Percentiles rank a stretch among this genome's conserved stretches.
Conservation (phyloP, 495 filamentous ascomycete species). For the Acidiella bohemica region DNA sequence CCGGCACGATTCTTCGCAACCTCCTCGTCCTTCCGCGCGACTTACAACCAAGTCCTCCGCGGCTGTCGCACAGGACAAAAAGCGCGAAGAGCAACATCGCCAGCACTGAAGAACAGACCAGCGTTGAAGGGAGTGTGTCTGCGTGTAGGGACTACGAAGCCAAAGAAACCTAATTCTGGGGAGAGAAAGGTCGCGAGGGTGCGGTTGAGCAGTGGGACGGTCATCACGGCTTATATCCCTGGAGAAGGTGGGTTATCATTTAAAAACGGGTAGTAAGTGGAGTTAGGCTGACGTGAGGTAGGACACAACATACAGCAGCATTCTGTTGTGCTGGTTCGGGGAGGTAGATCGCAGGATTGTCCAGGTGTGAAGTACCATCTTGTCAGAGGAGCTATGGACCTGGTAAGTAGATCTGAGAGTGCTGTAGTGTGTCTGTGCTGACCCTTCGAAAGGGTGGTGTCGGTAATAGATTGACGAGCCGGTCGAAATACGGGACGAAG, state of each 20-base stretch:
- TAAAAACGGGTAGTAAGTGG: background rate
- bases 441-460: constrained; percentile 65
- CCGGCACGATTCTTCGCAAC: constrained; percentile 17
- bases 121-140: constrained; percentile 91
- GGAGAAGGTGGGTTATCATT: constrained; percentile 54
- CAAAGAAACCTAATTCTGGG: constrained; percentile 97
- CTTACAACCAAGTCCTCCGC: constrained; percentile 38
- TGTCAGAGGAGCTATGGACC: constrained; percentile 81
- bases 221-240: constrained; percentile 83
- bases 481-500: constrained; percentile 97
- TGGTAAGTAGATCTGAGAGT: constrained; percentile 46
- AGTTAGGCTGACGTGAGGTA: constrained; percentile 17
- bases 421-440: background rate
- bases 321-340: constrained; percentile 85
- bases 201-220: constrained; percentile 69
- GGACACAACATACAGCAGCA: constrained; percentile 98
- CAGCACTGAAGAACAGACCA: constrained; percentile 63
- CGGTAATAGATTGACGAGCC: constrained; percentile 59
- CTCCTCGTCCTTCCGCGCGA: constrained; percentile 19
- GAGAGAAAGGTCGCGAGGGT: constrained; percentile 86
- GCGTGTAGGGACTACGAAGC: constrained; percentile 79
- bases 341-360: constrained; percentile 88
- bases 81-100: constrained; percentile 71
- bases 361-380: constrained; percentile 94
- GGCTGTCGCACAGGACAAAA: constrained; percentile 62